Conservation (phyloP, 306 rosid species). For the Crataegus laevigata region DNA sequence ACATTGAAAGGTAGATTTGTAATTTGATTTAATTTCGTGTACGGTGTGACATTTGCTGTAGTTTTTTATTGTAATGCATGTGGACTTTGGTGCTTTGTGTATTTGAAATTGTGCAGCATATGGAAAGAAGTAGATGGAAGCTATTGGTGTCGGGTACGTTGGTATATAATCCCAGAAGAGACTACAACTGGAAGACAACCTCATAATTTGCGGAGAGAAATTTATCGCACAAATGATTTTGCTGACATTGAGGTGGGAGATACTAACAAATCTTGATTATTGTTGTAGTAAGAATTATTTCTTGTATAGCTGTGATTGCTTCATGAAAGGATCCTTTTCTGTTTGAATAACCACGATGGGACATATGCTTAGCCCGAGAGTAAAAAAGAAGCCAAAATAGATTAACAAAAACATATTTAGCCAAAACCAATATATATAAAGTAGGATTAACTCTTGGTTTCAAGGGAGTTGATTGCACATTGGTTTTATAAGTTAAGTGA, state of each 20-base stretch:
- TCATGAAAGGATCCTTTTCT: neutral
- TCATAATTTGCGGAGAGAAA: constrained; percentile 82
- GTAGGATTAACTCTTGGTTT: neutral
- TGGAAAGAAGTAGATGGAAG: constrained; percentile 75
- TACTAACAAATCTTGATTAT: constrained; percentile 13
- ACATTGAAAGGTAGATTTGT: constrained; percentile 38
- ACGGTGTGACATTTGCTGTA: neutral
- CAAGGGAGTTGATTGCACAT: neutral
- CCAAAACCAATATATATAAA: neutral
- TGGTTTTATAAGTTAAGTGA: neutral
- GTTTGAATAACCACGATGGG: neutral
- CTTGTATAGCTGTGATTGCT: neutral
- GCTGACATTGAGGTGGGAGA: constrained; percentile 71
- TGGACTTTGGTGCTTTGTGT: neutral
- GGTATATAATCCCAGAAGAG: constrained; percentile 90
- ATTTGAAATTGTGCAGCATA: constrained; percentile 38
- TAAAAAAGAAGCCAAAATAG: neutral
- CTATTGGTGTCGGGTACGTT: constrained; percentile 66
- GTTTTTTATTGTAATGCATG: neutral
- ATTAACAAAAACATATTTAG: neutral
- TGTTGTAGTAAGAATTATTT: constrained; percentile 1
- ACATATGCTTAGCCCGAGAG: neutral
- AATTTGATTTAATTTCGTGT: neutral
- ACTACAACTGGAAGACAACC: constrained; percentile 82
- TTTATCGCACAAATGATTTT: constrained; percentile 70